These are phyloP conservation scores for Penicillium sp. DNA, from an alignment of 2,329 filamentous ascomycete species.

Conservation along the genomic window DNA sequence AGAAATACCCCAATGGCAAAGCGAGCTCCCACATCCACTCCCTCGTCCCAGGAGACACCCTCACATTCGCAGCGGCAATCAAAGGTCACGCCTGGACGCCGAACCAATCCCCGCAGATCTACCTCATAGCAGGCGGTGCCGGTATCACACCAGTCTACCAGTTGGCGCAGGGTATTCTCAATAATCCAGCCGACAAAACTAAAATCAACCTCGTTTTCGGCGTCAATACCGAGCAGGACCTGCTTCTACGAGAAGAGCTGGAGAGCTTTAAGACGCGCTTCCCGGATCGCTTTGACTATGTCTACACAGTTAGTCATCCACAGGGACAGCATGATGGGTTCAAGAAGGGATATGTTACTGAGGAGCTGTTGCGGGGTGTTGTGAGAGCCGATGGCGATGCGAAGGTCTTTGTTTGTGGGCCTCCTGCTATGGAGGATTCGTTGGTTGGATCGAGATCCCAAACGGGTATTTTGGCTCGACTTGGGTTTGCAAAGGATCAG, in stretches of 20 bases:
- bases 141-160: conserved; percentile 65
- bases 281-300: conserved; percentile 49
- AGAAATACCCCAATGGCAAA: conserved; percentile 59
- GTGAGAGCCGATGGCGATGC: conserved; percentile 36
- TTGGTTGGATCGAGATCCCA: conserved; percentile 26
- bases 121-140: conserved; percentile 61
- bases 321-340: conserved; percentile 33
- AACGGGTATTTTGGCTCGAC: conserved; percentile 46
- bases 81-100: conserved; percentile 49
- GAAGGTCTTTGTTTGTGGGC: conserved; percentile 62
- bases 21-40: conserved; percentile 59
- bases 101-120: conserved; percentile 45
- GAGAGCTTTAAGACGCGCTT: conserved; percentile 43
- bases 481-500: conserved; percentile 52
- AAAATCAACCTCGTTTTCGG: conserved; percentile 58
- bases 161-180: conserved; percentile 54
- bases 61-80: conserved; percentile 51
- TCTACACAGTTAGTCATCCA: conserved; percentile 49
- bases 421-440: conserved; percentile 55
- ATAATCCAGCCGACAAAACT: conserved; percentile 54
- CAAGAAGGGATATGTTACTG: conserved; percentile 51
- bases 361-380: conserved; percentile 47
- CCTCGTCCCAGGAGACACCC: conserved; percentile 52
- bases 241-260: conserved; percentile 51
- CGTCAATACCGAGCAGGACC: conserved; percentile 56